Percentiles rank a stretch among this genome's conserved stretches.
phyloP scores from a whole-genome alignment of 805 yeast species.

The Sporopachydermia quercuum region DNA sequence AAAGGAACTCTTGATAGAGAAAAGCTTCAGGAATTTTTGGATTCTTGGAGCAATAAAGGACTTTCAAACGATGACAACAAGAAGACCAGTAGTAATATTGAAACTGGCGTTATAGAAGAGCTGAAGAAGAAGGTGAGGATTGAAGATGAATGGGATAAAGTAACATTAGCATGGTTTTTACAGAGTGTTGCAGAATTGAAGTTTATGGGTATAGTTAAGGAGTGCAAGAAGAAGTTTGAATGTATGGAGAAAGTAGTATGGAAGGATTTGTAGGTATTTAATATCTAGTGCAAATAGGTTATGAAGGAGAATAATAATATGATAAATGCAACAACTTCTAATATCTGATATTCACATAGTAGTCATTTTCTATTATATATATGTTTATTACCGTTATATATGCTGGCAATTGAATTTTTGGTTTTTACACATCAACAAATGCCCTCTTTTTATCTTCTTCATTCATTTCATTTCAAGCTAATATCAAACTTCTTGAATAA shows the following conservation, averaged over 20 bases:
- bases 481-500: constrained; percentile 32
- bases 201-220: constrained; percentile 53
- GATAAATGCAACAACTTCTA: background rate
- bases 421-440: too few species aligned
- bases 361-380: constrained; percentile 3
- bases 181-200: constrained; percentile 61
- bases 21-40: constrained; percentile 10
- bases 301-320: constrained; percentile 1
- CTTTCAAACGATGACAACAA: too few species aligned
- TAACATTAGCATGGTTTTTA: constrained; percentile 56
- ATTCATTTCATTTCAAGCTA: constrained; percentile 13
- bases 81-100: constrained; percentile 1
- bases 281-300: background rate
- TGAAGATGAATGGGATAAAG: constrained; percentile 42
- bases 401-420: background rate
- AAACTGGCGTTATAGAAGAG: constrained; percentile 5
- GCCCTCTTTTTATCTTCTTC: too few species aligned
- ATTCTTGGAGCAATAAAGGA: constrained; percentile 1
- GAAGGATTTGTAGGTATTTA: constrained; percentile 36
- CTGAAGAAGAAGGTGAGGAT: constrained; percentile 16
- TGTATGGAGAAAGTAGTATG: constrained; percentile 55
- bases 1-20: constrained; percentile 27
- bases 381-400: background rate
- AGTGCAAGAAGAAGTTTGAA: constrained; percentile 43
- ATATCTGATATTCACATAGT: background rate